phyloP scores from a whole-genome alignment of 192 early-diverging fungal genomes.

The Gonapodya prolifera region DNA sequence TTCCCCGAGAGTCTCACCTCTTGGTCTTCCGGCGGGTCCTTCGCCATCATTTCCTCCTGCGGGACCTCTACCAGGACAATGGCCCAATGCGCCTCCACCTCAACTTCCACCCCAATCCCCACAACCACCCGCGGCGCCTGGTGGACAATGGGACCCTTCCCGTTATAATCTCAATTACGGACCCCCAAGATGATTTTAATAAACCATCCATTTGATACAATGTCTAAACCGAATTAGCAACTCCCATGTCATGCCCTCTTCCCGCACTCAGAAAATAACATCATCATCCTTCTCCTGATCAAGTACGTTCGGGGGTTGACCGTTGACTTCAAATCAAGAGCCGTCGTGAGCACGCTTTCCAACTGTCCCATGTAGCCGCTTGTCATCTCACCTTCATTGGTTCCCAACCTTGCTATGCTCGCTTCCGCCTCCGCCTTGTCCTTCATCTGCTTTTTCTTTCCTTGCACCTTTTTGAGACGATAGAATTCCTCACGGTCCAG shows the following conservation, averaged over 20 bases:
- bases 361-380: constrained; percentile 6
- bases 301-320: constrained; percentile 24
- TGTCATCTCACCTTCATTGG: constrained; percentile 14
- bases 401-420: neutral
- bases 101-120: constrained; percentile 7
- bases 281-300: constrained; percentile 33
- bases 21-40: neutral
- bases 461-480: constrained; percentile 95
- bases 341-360: neutral
- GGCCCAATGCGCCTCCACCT: neutral
- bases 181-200: constrained; percentile 64
- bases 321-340: neutral
- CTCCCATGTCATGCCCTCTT: neutral
- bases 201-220: constrained; percentile 22
- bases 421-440: constrained; percentile 44
- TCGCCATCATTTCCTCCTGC: neutral
- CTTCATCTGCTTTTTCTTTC: constrained; percentile 86
- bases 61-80: neutral
- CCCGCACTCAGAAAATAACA: constrained; percentile 39
- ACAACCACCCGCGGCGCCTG: constrained; percentile 51
- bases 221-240: neutral
- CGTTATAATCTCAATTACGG: constrained; percentile 42
- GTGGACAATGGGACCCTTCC: constrained; percentile 40
- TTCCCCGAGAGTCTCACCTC: neutral
- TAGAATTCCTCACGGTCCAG: constrained; percentile 99